Evolutionary conservation across 805 yeast species (phyloP).

Genomic region (Candida qinlingensis): DNA sequence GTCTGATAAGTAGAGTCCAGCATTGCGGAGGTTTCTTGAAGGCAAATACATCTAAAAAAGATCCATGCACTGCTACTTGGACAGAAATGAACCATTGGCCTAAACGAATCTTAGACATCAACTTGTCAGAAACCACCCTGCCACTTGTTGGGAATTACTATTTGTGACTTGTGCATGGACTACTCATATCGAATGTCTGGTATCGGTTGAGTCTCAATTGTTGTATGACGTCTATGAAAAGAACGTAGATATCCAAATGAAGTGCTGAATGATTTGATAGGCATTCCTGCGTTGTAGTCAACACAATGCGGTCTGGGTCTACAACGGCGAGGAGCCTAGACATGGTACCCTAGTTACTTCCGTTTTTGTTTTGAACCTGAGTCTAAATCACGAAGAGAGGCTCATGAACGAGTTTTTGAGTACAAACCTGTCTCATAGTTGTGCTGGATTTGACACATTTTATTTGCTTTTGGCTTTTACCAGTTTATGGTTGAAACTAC

Average conservation of each 20-base stretch:
- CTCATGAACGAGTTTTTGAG: not conserved
- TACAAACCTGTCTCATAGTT: not conserved
- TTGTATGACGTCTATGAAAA: conserved; percentile 39
- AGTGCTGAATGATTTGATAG: not conserved
- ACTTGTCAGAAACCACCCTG: conserved; percentile 53
- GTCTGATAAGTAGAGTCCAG: conserved; percentile 48
- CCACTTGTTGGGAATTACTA: conserved; percentile 54
- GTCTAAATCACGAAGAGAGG: conserved; percentile 2
- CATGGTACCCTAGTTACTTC: conserved; percentile 63
- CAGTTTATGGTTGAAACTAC: not conserved
- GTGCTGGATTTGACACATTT: not conserved
- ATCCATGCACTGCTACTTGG: conserved; percentile 34
- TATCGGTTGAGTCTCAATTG: conserved; percentile 33
- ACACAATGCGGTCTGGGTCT: not conserved
- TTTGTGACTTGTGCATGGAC: conserved; percentile 46
- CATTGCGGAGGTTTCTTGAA: conserved; percentile 43
- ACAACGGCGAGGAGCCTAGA: conserved; percentile 53
- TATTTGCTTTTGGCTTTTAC: not conserved
- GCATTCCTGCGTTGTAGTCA: not conserved
- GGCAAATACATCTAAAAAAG: conserved; percentile 42
- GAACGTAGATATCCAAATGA: conserved; percentile 34
- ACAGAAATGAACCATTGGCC: conserved; percentile 39
- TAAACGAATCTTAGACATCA: conserved; percentile 45
- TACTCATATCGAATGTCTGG: conserved; percentile 32
- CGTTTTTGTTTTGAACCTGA: conserved; percentile 28